phyloP scores from a whole-genome alignment of 345 rosid species.

The Cardamine chenopodiifolia region DNA sequence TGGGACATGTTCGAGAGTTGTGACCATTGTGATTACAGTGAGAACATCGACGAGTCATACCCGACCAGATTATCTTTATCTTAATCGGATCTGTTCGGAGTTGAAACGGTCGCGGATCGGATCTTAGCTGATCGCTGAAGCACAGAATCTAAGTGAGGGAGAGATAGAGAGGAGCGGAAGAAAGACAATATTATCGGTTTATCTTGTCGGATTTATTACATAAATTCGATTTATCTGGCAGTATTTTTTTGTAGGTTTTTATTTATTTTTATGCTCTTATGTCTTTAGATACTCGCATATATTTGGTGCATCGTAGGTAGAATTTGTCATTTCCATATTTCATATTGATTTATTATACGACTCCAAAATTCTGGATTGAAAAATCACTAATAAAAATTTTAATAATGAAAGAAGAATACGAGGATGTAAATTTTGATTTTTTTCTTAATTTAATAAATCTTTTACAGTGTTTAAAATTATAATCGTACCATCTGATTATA shows the following conservation, averaged over 20 bases:
- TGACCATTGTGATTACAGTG: slow-evolving; percentile 99
- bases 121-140: slow-evolving; percentile 43
- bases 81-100: slow-evolving; percentile 41
- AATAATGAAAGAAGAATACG: too few species aligned
- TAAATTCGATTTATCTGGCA: slow-evolving; percentile 18
- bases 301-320: slow-evolving; percentile 24
- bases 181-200: slow-evolving; percentile 42
- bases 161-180: slow-evolving; percentile 11
- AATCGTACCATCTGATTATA: neutral
- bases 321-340: slow-evolving; percentile 20
- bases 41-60: slow-evolving; percentile 94
- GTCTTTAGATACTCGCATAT: neutral
- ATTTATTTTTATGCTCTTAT: neutral
- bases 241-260: neutral
- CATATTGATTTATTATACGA: slow-evolving; percentile 27
- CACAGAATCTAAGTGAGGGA: slow-evolving; percentile 38
- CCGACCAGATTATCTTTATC: slow-evolving; percentile 8
- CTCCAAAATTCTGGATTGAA: too few species aligned
- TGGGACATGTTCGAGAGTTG: slow-evolving; percentile 97
- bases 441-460: too few species aligned
- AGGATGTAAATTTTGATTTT: too few species aligned
- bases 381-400: too few species aligned
- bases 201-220: slow-evolving; percentile 44
- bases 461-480: too few species aligned
- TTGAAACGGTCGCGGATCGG: slow-evolving; percentile 37